Evolutionary conservation across 306 rosid genomes (phyloP).

Genomic region (Echinosophora koreensis): DNA sequence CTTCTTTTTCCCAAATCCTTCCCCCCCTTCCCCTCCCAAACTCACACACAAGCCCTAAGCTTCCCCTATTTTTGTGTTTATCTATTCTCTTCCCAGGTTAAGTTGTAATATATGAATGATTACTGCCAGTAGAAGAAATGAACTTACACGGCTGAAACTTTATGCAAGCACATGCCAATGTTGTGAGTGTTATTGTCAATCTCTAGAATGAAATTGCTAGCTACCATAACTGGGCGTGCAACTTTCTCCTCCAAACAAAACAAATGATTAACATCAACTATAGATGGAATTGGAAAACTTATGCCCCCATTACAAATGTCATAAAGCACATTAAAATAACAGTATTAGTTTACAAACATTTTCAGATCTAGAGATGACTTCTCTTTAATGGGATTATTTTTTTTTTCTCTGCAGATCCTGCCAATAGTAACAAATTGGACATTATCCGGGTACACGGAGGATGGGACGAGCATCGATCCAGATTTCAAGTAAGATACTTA

Average conservation of each 20-base stretch:
- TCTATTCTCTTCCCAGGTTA: conserved; percentile 34
- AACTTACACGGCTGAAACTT: conserved; percentile 13
- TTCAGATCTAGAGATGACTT: conserved; percentile 84
- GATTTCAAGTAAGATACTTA: conserved; percentile 37
- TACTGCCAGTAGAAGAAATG: conserved; percentile 38
- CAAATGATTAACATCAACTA: neutral
- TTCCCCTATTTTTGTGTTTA: conserved; percentile 21
- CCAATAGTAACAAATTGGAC: conserved; percentile 46
- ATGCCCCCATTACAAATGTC: conserved; percentile 15
- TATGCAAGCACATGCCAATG: conserved; percentile 4
- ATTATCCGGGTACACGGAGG: conserved; percentile 26
- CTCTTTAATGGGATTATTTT: conserved; percentile 66
- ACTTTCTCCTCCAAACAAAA: conserved; percentile 32
- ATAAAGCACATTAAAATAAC: conserved; percentile 13
- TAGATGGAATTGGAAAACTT: conserved; percentile 35
- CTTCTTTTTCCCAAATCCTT: no score
- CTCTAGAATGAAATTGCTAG: conserved; percentile 13
- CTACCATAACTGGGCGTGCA: conserved; percentile 18
- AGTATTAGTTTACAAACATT: conserved; percentile 66
- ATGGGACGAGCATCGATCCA: conserved; percentile 38
- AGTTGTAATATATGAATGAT: conserved; percentile 23
- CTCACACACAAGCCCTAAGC: no score
- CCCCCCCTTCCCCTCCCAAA: no score
- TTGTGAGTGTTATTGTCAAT: conserved; percentile 10
- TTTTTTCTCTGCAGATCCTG: conserved; percentile 77